Percentiles rank a stretch among this genome's conserved stretches.
These are phyloP conservation scores for Wickerhamiella sorbophila DNA, from an alignment of 805 yeast species.

Conservation along the genomic window DNA sequence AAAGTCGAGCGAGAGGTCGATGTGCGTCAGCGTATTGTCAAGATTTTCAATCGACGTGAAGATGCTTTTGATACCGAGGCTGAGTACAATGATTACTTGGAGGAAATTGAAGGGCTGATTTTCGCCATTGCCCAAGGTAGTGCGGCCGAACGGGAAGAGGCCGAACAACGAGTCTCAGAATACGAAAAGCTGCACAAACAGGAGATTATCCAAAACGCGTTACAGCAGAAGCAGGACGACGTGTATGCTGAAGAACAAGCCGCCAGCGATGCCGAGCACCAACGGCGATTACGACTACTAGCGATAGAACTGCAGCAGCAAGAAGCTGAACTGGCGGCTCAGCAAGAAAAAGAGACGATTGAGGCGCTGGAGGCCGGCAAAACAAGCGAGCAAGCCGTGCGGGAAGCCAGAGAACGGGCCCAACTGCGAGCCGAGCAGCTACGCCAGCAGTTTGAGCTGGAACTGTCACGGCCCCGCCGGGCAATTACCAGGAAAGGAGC, in stretches of 20 bases:
- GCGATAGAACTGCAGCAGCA: slow-evolving; percentile 54
- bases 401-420: slow-evolving; percentile 37
- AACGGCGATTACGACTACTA: slow-evolving; percentile 33
- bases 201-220: slow-evolving; percentile 62
- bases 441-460: slow-evolving; percentile 41
- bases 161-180: slow-evolving; percentile 38
- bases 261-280: slow-evolving; percentile 56
- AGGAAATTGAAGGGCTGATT: slow-evolving; percentile 66
- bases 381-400: slow-evolving; percentile 36
- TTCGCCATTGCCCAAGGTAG: slow-evolving; percentile 60
- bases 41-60: slow-evolving; percentile 66
- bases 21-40: slow-evolving; percentile 60
- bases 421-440: slow-evolving; percentile 52
- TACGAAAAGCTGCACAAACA: slow-evolving; percentile 57
- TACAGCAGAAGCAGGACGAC: slow-evolving; percentile 55
- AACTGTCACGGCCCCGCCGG: slow-evolving; percentile 12
- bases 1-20: slow-evolving; percentile 86
- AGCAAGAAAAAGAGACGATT: slow-evolving; percentile 42
- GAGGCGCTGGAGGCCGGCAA: slow-evolving; percentile 35
- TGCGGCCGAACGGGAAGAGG: slow-evolving; percentile 53
- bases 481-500: background rate
- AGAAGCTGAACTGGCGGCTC: slow-evolving; percentile 29
- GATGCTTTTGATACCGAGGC: slow-evolving; percentile 50
- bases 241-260: slow-evolving; percentile 49
- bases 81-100: slow-evolving; percentile 65